Conservation (phyloP, 768 basidiomycete genomes). For the Collybia sp. region DNA sequence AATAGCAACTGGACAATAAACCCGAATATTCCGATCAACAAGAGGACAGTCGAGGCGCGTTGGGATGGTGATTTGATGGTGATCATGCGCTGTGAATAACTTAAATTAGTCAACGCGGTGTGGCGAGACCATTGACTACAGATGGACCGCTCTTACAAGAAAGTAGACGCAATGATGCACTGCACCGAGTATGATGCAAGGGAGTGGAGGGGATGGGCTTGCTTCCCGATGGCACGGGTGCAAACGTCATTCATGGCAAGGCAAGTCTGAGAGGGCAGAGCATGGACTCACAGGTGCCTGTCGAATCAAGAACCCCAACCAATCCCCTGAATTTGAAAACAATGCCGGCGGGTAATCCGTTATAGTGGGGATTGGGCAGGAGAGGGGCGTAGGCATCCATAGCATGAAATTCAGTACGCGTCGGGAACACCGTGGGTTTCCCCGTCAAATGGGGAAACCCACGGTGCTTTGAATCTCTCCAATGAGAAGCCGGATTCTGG, state of each 20-base stretch:
- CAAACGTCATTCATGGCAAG: constrained; percentile 20
- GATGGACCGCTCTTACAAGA: not conserved
- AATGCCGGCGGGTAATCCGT: too few relatives aligned
- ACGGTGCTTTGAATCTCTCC: too few relatives aligned
- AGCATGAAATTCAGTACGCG: too few relatives aligned
- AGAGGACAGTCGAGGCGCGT: constrained; percentile 34
- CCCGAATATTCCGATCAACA: constrained; percentile 44
- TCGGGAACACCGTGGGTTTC: too few relatives aligned
- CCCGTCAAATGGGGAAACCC: too few relatives aligned
- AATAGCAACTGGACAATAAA: constrained; percentile 46
- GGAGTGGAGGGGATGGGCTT: constrained; percentile 71
- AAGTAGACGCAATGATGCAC: not conserved
- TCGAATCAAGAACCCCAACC: constrained; percentile 40
- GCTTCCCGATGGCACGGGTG: constrained; percentile 64
- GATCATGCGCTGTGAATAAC: constrained; percentile 37
- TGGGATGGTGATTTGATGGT: constrained; percentile 34
- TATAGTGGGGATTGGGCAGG: too few relatives aligned
- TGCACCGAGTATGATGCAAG: not conserved
- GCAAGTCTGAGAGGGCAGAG: not conserved
- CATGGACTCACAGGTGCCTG: constrained; percentile 43
- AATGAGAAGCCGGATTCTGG: too few relatives aligned
- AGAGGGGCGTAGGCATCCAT: not conserved
- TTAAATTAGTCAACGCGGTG: not conserved
- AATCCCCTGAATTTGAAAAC: constrained; percentile 51
- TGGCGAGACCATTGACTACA: not conserved